These are phyloP conservation scores for Tuber aestivum DNA, from an alignment of 495 filamentous ascomycete species.

Conservation along the genomic window DNA sequence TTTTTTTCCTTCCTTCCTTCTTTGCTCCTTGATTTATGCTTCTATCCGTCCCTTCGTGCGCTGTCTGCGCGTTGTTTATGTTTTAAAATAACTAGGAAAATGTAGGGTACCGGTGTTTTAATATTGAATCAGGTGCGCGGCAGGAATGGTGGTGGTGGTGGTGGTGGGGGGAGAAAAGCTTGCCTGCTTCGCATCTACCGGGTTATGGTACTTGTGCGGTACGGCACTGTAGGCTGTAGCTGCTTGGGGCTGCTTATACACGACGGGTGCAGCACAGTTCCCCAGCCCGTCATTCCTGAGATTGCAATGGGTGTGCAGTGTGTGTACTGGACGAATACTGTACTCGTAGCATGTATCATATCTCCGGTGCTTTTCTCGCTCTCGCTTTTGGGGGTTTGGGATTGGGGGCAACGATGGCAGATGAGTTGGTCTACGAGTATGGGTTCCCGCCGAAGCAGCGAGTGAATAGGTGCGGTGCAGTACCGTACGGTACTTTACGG, in stretches of 20 bases:
- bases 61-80: not conserved
- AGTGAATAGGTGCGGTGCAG: not conserved
- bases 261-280: not conserved
- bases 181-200: conserved; percentile 1
- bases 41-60: not conserved
- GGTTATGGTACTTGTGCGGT: not conserved
- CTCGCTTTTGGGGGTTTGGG: not conserved
- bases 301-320: not conserved
- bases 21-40: not conserved
- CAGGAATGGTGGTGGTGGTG: not conserved
- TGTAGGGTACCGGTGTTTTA: not conserved
- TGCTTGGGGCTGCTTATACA: not conserved
- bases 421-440: too few species aligned
- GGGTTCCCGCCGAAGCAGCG: not conserved
- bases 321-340: too few species aligned
- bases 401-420: not conserved
- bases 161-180: not conserved
- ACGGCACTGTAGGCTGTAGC: too few species aligned
- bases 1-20: too few species aligned
- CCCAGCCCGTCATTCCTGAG: not conserved
- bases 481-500: not conserved
- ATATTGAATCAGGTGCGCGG: not conserved
- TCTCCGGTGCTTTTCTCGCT: not conserved
- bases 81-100: not conserved
- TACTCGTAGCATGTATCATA: too few species aligned